Base-by-base conservation (phyloP, 805 yeast species). In the Pichia scutulata region DNA sequence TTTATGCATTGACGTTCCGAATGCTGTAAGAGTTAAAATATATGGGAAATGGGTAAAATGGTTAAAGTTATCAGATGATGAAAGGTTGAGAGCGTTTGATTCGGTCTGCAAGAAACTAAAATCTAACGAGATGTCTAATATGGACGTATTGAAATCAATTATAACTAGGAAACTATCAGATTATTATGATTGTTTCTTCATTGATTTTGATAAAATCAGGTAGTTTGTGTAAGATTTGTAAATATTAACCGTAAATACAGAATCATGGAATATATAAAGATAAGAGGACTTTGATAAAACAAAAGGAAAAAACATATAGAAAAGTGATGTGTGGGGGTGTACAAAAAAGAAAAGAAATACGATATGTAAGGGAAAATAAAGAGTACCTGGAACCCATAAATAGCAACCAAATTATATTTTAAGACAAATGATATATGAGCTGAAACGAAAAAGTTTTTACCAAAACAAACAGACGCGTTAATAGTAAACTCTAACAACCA, bases 401-500 rank as follows among this genome's bases (percentile, higher is more conserved):
- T 41, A 24, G 30, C 19, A 14, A 16, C n/a, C 10, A 3, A 7
- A 33, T n/a, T 33, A 33, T 21, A 8, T 40, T 25, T 41, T 24
- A 25, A 41, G 43, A 39, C 14, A 18, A 30, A 30, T 13, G 36
- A 30, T 30, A 16, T 30, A 16, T 30, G 18, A 30, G 18, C 18
- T 33, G 37, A 33, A 33, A 19, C 37, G n/a, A 33, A 16, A 33
- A 7, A 3, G 6, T 39, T 39, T 21, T 19, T 19, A n/a, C n/a
- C n/a, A n/a, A n/a, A n/a, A n/a, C n/a, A 4, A 28, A 13, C 12
- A 28, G 14, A 8, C 13, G 13, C 10, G 30, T 26, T 37, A 23
- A 18, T 19, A 19, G 22, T 14, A 16, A 13, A 39, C 19, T 44
- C 42, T 48, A 81, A 56, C 75, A 71, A 50, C 82, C 78, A 21